A percentile compares a stretch with the other conserved stretches of the same genome.
Conservation (phyloP, 1,284 basidiomycete species). For the Athelia psychrophila region DNA sequence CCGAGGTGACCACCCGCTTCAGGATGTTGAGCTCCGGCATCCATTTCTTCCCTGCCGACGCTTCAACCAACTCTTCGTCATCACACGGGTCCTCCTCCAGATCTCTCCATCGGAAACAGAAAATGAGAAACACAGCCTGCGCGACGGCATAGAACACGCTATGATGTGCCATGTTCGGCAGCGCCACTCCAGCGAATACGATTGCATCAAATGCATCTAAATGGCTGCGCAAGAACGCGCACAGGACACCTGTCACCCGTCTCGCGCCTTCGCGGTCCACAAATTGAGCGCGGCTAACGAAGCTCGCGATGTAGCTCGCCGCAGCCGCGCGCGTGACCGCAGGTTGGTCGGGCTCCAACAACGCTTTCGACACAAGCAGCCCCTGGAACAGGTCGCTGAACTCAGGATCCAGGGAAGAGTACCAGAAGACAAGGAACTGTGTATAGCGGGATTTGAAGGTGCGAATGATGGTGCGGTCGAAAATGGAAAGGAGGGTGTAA, state of each 20-base stretch:
- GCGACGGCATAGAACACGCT: constrained; percentile 90
- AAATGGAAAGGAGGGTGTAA: constrained; percentile 87
- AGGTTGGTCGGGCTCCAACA: constrained; percentile 63
- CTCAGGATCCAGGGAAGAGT: constrained; percentile 83
- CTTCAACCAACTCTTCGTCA: constrained; percentile 37
- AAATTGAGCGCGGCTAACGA: constrained; percentile 89
- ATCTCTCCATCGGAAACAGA: constrained; percentile 97
- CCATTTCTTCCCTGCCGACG: constrained; percentile 64
- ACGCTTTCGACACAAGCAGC: constrained; percentile 84
- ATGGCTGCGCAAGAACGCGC: constrained; percentile 79
- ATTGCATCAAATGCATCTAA: constrained; percentile 70
- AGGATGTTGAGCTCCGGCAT: constrained; percentile 80
- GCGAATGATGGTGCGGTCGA: constrained; percentile 89
- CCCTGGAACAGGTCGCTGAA: constrained; percentile 95
- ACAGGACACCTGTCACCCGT: constrained; percentile 79
- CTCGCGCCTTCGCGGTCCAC: constrained; percentile 78
- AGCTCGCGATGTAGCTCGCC: constrained; percentile 89
- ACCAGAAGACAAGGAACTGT: constrained; percentile 97
- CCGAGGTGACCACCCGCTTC: constrained; percentile 79
- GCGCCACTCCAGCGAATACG: constrained; percentile 33
- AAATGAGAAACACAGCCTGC: constrained; percentile 95
- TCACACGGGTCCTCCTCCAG: constrained; percentile 62
- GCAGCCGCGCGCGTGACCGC: constrained; percentile 84
- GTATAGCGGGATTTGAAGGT: constrained; percentile 98
- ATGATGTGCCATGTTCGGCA: constrained; percentile 48